phyloP scores from a whole-genome alignment of 2,329 filamentous ascomycete species.

The Aspergillus sclerotialis region DNA sequence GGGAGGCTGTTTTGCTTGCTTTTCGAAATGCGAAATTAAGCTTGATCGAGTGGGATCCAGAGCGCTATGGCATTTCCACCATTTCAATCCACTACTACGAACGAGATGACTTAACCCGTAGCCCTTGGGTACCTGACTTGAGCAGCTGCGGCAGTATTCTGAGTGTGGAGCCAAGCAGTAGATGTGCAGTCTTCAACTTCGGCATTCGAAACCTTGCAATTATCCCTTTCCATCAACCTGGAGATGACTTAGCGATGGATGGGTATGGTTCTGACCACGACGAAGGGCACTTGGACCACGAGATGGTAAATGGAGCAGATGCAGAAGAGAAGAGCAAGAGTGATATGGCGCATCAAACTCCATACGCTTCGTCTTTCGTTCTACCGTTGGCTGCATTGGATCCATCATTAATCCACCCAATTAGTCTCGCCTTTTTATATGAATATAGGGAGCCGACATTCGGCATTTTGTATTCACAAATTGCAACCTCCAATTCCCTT shows the following conservation, averaged over 20 bases:
- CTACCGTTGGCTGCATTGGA: constrained; percentile 84
- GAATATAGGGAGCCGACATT: constrained; percentile 98
- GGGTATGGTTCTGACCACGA: constrained; percentile 82
- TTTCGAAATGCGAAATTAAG: constrained; percentile 90
- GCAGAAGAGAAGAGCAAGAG: constrained; percentile 25
- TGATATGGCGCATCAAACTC: constrained; percentile 46
- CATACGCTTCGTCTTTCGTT: constrained; percentile 88
- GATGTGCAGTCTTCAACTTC: constrained; percentile 93
- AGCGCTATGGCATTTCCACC: constrained; percentile 70
- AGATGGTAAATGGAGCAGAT: constrained; percentile 14
- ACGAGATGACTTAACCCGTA: constrained; percentile 76
- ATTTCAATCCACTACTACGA: constrained; percentile 98
- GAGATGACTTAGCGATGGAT: constrained; percentile 84
- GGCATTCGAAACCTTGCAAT: constrained; percentile 84
- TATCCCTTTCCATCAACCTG: constrained; percentile 78
- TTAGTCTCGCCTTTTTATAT: constrained; percentile 87
- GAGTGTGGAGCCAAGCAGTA: constrained; percentile 80
- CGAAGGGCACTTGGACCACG: constrained; percentile 51
- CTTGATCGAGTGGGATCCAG: constrained; percentile 87
- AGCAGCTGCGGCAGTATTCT: constrained; percentile 73
- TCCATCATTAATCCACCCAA: constrained; percentile 75
- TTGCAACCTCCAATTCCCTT: constrained; percentile 66
- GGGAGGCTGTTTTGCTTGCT: constrained; percentile 74
- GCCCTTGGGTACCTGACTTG: constrained; percentile 72
- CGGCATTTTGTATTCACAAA: constrained; percentile 77